phyloP scores from a whole-genome alignment of 2,329 filamentous ascomycete species.

The Reticulascus tulasneorum region DNA sequence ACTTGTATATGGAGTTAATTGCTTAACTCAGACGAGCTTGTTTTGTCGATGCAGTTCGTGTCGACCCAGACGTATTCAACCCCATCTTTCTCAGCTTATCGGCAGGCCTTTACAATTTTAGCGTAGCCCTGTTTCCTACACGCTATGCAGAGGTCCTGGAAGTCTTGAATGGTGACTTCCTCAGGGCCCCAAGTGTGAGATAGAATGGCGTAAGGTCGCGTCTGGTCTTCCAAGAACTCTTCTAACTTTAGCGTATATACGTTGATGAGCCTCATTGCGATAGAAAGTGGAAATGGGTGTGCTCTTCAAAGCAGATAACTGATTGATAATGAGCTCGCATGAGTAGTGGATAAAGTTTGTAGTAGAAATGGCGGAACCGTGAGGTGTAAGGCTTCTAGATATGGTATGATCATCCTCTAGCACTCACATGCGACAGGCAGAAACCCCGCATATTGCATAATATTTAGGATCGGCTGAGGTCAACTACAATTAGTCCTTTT shows the following conservation, averaged over 20 bases:
- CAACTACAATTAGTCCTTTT: too few species aligned
- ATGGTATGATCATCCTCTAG: too few species aligned
- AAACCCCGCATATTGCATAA: too few species aligned
- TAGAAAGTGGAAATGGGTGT: too few species aligned
- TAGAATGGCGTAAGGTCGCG: conserved; percentile 22
- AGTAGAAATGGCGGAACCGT: too few species aligned
- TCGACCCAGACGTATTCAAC: conserved; percentile 14
- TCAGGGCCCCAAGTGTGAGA: conserved; percentile 19
- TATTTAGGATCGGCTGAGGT: too few species aligned
- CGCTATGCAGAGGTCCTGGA: conserved; percentile 2
- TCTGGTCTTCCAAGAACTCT: conserved; percentile 18
- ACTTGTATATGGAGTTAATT: conserved; percentile 13
- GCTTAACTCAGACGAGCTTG: conserved; percentile 11
- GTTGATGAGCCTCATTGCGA: conserved; percentile 26
- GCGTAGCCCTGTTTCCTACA: conserved; percentile 5
- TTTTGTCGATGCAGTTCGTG: conserved; percentile 16
- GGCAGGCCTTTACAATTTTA: conserved; percentile 8
- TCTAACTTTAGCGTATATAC: conserved; percentile 16
- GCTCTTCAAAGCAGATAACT: too few species aligned
- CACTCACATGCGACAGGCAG: too few species aligned
- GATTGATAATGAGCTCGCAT: too few species aligned
- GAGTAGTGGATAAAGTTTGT: too few species aligned
- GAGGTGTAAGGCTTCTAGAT: too few species aligned
- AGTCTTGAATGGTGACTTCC: conserved; percentile 16
- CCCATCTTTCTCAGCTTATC: conserved; percentile 3